These are phyloP conservation scores for Penicillium odoratum DNA, from an alignment of 495 filamentous ascomycete species.

Conservation along the genomic window DNA sequence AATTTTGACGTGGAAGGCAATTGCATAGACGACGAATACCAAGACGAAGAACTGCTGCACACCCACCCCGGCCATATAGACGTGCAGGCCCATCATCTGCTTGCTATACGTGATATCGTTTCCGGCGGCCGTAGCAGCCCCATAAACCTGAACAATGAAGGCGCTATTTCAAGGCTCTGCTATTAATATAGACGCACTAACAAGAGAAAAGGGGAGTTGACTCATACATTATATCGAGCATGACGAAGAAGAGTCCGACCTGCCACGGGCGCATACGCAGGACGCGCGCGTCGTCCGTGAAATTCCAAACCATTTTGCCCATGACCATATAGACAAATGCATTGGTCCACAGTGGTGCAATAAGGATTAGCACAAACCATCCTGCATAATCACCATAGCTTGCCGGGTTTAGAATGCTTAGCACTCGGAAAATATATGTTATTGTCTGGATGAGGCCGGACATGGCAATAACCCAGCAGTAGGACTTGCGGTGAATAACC, in stretches of 20 bases:
- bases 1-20: slow-evolving; percentile 40
- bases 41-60: slow-evolving; percentile 52
- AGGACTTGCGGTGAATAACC: slow-evolving; percentile 38
- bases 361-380: slow-evolving; percentile 34
- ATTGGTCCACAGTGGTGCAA: slow-evolving; percentile 22
- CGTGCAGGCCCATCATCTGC: slow-evolving; percentile 39
- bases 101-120: slow-evolving; percentile 12
- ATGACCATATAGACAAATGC: slow-evolving; percentile 26
- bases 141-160: slow-evolving; percentile 22
- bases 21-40: slow-evolving; percentile 41
- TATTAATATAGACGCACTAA: too few relatives aligned
- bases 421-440: slow-evolving; percentile 38
- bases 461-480: slow-evolving; percentile 55
- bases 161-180: slow-evolving; percentile 8
- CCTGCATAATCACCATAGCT: slow-evolving; percentile 21
- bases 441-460: slow-evolving; percentile 40
- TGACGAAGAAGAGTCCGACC: slow-evolving; percentile 18
- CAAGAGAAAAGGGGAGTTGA: not conserved
- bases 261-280: slow-evolving; percentile 10
- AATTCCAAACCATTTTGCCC: slow-evolving; percentile 24
- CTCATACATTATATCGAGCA: slow-evolving; percentile 19
- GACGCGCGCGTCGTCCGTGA: slow-evolving; percentile 12
- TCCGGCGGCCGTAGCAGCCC: slow-evolving; percentile 11
- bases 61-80: slow-evolving; percentile 56
- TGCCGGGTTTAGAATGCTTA: slow-evolving; percentile 24